phyloP scores from a whole-genome alignment of 2,329 filamentous ascomycete genomes.

The Pseudogymnoascus sp. region DNA sequence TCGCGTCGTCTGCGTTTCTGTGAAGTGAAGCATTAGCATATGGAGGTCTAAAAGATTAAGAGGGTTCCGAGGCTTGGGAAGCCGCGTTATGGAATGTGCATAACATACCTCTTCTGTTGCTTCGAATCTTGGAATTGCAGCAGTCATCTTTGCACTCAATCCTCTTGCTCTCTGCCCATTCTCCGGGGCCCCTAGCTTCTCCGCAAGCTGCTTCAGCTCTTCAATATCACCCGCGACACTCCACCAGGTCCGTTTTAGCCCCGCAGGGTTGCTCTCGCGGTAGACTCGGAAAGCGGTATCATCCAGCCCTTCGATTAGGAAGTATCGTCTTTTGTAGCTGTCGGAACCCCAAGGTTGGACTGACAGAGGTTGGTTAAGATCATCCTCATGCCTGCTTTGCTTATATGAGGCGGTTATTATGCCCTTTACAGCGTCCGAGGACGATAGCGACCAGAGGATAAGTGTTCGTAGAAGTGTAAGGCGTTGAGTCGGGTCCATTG shows the following conservation, averaged over 20 bases:
- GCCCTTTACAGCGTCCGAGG: conserved; percentile 72
- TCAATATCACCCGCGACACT: conserved; percentile 87
- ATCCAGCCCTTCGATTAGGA: conserved; percentile 84
- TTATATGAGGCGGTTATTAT: conserved; percentile 87
- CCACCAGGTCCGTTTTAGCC: conserved; percentile 76
- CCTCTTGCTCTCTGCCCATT: conserved; percentile 73
- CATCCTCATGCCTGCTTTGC: conserved; percentile 69
- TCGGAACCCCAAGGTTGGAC: conserved; percentile 88
- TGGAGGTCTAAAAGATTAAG: not conserved
- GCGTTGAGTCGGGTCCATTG: conserved; percentile 72
- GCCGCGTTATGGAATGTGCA: not conserved
- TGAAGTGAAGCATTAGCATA: conserved; percentile 10
- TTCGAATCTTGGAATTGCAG: conserved; percentile 83
- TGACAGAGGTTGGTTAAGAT: conserved; percentile 75
- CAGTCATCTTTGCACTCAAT: conserved; percentile 67
- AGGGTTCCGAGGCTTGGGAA: not conserved
- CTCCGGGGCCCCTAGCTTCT: conserved; percentile 69
- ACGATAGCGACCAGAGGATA: conserved; percentile 80
- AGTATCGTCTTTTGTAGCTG: conserved; percentile 87
- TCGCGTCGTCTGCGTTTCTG: conserved; percentile 90
- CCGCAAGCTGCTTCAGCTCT: conserved; percentile 66
- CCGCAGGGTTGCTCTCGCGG: conserved; percentile 78
- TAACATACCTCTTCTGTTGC: conserved; percentile 73
- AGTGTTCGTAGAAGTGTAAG: conserved; percentile 76
- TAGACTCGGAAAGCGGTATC: conserved; percentile 93